Evolutionary conservation across 2,329 filamentous ascomycete genomes (phyloP), one percentile per base, ranked within the genome.

Genomic region (Dothideomycetes sp.): DNA sequence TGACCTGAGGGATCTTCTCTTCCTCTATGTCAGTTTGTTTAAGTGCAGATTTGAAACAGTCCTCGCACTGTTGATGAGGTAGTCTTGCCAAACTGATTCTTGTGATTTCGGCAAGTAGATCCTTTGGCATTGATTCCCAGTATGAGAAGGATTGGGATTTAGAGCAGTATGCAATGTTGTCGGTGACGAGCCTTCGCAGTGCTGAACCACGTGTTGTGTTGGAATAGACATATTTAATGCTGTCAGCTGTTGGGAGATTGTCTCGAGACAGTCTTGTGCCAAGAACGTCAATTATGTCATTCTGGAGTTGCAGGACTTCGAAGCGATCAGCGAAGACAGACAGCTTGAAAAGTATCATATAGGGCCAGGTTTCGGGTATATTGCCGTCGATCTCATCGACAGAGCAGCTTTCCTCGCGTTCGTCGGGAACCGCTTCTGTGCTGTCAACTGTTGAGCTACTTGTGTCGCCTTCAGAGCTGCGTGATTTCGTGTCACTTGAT

Each of bases 181-280:
- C 15, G n/a, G 33, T 22, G 2, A 38, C 2, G 3, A 38, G 19
- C 4, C 15, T 24, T 4, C 19, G 29, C 10, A 38, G 11, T 10
- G 8, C 17, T 24, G 19, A 38, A 2, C 19, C 11, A 3, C 8
- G n/a, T 10, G 31, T 17, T 3, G 18, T 33, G 18, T 34, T 33
- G n/a, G 29, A 18, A 4, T 22, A 34, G 2, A 16, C 18, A 17
- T 24, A 18, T 4, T 3, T 14, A 3, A 22, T 2, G 8, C 16
- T 19, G 27, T 18, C 3, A 4, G n/a, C 0, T 8, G 2, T 11
- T 3, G 12, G 2, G 3, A 11, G 2, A 4, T 10, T 3, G 2
- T 3, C 10, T 32, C 11, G 4, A 4, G 9, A 4, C 4, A 10
- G 27, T 8, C 7, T 33, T 2, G 15, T 2, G 29, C 33, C 37